Base-by-base conservation (phyloP, 345 rosid genomes). In the Turnera subulata region DNA sequence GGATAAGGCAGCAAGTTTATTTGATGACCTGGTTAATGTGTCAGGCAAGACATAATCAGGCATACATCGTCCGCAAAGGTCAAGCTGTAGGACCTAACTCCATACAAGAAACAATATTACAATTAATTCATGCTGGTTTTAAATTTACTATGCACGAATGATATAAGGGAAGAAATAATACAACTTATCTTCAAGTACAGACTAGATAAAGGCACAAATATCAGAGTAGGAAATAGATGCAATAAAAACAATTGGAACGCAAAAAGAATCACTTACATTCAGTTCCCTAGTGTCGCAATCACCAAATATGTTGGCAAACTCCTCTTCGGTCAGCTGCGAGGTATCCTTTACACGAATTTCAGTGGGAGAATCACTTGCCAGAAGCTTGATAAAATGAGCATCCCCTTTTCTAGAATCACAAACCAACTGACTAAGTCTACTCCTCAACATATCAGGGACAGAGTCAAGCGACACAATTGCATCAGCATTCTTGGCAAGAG, bases 31-130 rank as follows among this genome's bases (percentile, higher is more conserved):
- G 11, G 64, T 67, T 62, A 78, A 50, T 37, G 72, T 75, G 2
- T 44, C 59, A 35, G 1, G 16, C 43, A 83, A 35, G 1, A 68
- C 38, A 32, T 55, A 9, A 40, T 83, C 82, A 18, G 73, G 46
- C 62, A 83, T 53, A 6, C 69, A 59, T 20, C 59, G 48, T 35
- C 81, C 85, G 15, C 80, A 75, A 3, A 65, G 66, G 63, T 69
- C 83, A 64, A 83, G 78, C 65, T 63, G 78, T 14, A 83, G 69
- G 37, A 71, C 75, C 84, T 82, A 65, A 55, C 11, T 54, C 66
- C 42, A 62, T 11, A 48, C 26, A 16, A 48, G 8, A 45, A 45
- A 7, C 21, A 45, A 9, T 50, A n/a, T n/a, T n/a, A 14, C 38
- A 23, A 23, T 1, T 23, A 50, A 6, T 11, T 13, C 5, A 19